Base-by-base conservation (phyloP, 2,329 filamentous ascomycete genomes). In the Scedosporium aurantiacum region DNA sequence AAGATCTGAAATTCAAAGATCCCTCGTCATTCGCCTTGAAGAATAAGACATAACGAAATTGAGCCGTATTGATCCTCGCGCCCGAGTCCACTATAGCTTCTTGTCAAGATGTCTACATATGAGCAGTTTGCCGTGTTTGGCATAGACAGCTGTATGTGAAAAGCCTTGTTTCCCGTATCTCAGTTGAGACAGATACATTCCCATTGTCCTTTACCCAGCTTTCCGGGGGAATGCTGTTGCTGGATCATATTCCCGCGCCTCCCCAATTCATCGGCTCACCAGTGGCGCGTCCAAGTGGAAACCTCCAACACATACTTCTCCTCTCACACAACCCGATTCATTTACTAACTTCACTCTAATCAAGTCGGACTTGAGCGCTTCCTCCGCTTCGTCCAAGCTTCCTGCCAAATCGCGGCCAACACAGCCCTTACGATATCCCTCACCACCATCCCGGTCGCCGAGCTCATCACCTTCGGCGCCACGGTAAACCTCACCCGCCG, bases 331-430 rank as follows among this genome's bases (percentile, higher is more conserved):
- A 58, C 21, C 3, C 37, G 28, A 47, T n/a, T 16, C 21, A 18
- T 37, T 23, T 56, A 32, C 28, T 18, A 50, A 43, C n/a, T 12
- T n/a, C 21, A n/a, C 10, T 6, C 27, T 58, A 14, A 25, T n/a
- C 65, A 84, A 37, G 84, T 78, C 67, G 84, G 83, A 4, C 75
- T 87, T 1, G 85, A 88, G 70, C 81, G 84, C 63, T 75, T 78
- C 60, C 75, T 88, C 65, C 82, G 85, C 55, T 73, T 84, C 61
- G 66, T 85, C 54, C 83, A 87, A 70, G 71, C 81, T 54, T 59
- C 77, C 32, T 71, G 78, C 63, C 75, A 79, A 61, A 75, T 85
- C 62, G 66, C 82, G 12, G 71, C 76, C 18, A 75, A 74, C 12
- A 79, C 76, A 63, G 72, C 79, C 4, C 55, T 74, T 18, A 70